Conservation (phyloP, 805 yeast genomes). For the Starmerella asiatica region DNA sequence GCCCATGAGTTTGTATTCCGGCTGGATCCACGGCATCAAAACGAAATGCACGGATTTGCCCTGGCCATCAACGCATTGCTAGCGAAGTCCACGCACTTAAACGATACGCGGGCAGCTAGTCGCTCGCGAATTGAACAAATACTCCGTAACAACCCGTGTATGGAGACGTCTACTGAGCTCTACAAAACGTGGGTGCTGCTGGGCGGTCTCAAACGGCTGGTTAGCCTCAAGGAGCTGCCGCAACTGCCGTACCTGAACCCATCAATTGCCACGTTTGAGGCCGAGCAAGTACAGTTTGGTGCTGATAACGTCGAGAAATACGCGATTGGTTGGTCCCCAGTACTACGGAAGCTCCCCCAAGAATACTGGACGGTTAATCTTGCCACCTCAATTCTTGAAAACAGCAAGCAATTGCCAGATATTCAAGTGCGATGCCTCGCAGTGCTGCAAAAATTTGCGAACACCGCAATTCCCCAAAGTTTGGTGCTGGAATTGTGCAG, state of each 20-base stretch:
- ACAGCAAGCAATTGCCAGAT: conserved; percentile 3
- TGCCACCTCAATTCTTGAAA: not conserved
- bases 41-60: conserved; percentile 44
- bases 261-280: conserved; percentile 15
- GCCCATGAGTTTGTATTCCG: conserved; percentile 22
- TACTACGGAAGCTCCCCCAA: conserved; percentile 6
- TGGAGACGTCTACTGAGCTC: conserved; percentile 16
- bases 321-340: conserved; percentile 8
- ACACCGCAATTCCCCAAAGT: not conserved
- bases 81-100: not conserved
- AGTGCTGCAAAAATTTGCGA: not conserved
- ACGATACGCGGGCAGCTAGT: not conserved
- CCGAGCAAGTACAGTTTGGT: conserved; percentile 4
- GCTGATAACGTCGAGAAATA: not conserved
- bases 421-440: conserved; percentile 2
- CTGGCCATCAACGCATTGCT: conserved; percentile 7
- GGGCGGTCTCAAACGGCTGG: conserved; percentile 4
- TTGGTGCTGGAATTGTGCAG: not conserved
- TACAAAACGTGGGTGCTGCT: conserved; percentile 2
- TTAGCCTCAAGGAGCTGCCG: conserved; percentile 5
- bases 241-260: conserved; percentile 9
- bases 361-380: conserved; percentile 6
- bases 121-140: not conserved
- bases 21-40: conserved; percentile 25
- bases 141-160: conserved; percentile 3